phyloP scores from a whole-genome alignment of 768 basidiomycete genomes.

The Asterophora parasitica region DNA sequence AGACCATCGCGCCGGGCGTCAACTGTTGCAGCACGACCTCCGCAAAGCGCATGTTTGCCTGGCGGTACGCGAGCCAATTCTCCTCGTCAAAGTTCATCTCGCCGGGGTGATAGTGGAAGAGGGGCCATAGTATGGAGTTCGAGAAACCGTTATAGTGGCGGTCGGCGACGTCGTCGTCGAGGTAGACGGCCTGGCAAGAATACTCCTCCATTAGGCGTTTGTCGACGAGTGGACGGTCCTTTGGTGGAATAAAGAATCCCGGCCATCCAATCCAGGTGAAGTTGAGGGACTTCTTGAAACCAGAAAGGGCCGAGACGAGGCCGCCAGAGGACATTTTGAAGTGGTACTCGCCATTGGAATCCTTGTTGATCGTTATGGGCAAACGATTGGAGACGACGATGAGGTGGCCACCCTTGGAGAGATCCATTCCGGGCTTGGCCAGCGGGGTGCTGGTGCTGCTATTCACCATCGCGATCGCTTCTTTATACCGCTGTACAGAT shows the following conservation, averaged over 20 bases:
- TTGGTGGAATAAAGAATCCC: slow-evolving; percentile 87
- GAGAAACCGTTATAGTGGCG: slow-evolving; percentile 98
- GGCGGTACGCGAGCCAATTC: slow-evolving; percentile 96
- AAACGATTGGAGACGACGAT: slow-evolving; percentile 95
- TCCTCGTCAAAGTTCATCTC: slow-evolving; percentile 99
- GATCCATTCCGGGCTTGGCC: slow-evolving; percentile 37
- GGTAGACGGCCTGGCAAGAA: slow-evolving; percentile 95
- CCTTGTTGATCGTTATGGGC: slow-evolving; percentile 93
- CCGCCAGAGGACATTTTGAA: slow-evolving; percentile 99
- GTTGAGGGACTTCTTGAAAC: slow-evolving; percentile 96
- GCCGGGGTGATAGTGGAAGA: slow-evolving; percentile 99
- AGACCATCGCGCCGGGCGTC: slow-evolving; percentile 88
- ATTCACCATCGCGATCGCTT: slow-evolving; percentile 17
- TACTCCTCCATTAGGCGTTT: slow-evolving; percentile 91
- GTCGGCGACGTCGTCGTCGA: slow-evolving; percentile 98
- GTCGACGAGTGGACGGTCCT: slow-evolving; percentile 90
- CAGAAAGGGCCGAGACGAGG: slow-evolving; percentile 93
- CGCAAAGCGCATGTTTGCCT: slow-evolving; percentile 93
- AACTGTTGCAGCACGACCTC: slow-evolving; percentile 80
- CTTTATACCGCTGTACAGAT: slow-evolving; percentile 8
- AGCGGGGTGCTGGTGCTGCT: slow-evolving; percentile 23
- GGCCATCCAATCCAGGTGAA: slow-evolving; percentile 99
- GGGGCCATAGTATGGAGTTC: slow-evolving; percentile 98
- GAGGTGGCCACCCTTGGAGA: slow-evolving; percentile 52
- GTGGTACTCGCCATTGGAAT: slow-evolving; percentile 88